Percentiles rank a stretch among this genome's conserved stretches.
Conservation (phyloP, 106 monocot genomes). For the Vanilla planifolia region DNA sequence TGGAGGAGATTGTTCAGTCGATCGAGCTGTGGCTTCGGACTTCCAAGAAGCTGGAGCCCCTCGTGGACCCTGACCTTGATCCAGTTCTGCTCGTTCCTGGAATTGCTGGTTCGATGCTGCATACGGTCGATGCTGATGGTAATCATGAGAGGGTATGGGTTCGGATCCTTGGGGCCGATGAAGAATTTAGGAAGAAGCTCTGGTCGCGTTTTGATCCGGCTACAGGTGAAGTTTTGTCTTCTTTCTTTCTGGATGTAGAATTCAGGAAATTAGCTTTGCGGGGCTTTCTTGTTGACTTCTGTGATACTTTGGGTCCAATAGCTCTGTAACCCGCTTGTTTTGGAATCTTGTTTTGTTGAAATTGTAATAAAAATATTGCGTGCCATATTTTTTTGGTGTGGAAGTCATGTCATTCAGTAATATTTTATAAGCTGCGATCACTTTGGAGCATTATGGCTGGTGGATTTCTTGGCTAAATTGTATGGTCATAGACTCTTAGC, state of each 20-base stretch:
- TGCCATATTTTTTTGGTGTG: neutral
- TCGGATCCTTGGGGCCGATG: constrained; percentile 20
- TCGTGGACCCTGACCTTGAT: constrained; percentile 40
- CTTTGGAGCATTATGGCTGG: neutral
- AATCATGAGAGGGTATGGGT: constrained; percentile 39
- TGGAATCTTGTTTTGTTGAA: neutral
- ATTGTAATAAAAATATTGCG: neutral
- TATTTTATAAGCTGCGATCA: neutral
- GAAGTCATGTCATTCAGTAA: neutral
- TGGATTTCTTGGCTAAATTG: neutral
- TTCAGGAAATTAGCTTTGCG: neutral
- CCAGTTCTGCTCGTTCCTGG: constrained; percentile 67
- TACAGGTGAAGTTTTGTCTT: constrained; percentile 38
- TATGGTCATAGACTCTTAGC: neutral
- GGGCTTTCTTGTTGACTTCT: neutral
- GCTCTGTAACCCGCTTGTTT: neutral
- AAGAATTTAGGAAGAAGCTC: constrained; percentile 30
- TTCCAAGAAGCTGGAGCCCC: constrained; percentile 27
- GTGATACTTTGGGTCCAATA: no score
- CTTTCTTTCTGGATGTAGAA: neutral
- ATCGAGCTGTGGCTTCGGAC: constrained; percentile 50
- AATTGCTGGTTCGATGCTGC: constrained; percentile 55
- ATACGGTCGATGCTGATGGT: constrained; percentile 39
- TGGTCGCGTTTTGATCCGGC: constrained; percentile 60
- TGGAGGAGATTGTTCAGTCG: constrained; percentile 48